phyloP scores from a whole-genome alignment of 2,329 filamentous ascomycete species.

The Fusarium irregulare region DNA sequence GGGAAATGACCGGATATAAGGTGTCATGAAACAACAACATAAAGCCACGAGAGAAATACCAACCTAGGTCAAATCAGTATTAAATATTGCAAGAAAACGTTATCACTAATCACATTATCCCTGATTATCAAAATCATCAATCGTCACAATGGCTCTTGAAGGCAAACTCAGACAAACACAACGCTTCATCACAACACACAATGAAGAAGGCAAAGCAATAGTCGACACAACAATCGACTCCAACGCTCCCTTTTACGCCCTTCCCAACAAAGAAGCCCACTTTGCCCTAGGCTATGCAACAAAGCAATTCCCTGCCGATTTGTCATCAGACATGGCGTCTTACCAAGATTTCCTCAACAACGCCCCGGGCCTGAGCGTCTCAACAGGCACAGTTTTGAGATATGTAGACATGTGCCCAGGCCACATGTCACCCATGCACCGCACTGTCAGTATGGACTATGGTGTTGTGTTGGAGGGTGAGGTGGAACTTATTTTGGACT shows the following conservation, averaged over 20 bases:
- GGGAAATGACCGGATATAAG: neutral
- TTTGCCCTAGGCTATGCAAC: slow-evolving; percentile 47
- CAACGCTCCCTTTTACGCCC: slow-evolving; percentile 37
- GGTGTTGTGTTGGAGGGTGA: slow-evolving; percentile 66
- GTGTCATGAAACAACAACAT: neutral
- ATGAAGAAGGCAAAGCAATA: slow-evolving; percentile 43
- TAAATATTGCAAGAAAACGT: too few relatives aligned
- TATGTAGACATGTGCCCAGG: slow-evolving; percentile 61
- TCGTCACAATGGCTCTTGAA: slow-evolving; percentile 20
- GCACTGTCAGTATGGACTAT: slow-evolving; percentile 66
- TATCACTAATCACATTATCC: too few relatives aligned
- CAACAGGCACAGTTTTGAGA: slow-evolving; percentile 57
- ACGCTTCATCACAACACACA: slow-evolving; percentile 44
- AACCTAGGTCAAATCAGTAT: too few relatives aligned
- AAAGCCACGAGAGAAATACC: neutral
- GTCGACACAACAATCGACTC: slow-evolving; percentile 31
- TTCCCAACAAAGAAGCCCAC: slow-evolving; percentile 29
- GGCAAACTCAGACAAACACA: slow-evolving; percentile 39
- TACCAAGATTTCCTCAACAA: slow-evolving; percentile 36
- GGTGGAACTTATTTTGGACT: slow-evolving; percentile 64
- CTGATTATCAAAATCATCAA: too few relatives aligned
- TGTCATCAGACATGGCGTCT: slow-evolving; percentile 37
- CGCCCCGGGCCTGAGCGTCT: slow-evolving; percentile 47
- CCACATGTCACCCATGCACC: slow-evolving; percentile 49
- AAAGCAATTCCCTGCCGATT: slow-evolving; percentile 36